Percentiles rank a stretch among this genome's conserved stretches.
phyloP scores from a whole-genome alignment of 805 yeast genomes.

The Saturnispora mendoncae region DNA sequence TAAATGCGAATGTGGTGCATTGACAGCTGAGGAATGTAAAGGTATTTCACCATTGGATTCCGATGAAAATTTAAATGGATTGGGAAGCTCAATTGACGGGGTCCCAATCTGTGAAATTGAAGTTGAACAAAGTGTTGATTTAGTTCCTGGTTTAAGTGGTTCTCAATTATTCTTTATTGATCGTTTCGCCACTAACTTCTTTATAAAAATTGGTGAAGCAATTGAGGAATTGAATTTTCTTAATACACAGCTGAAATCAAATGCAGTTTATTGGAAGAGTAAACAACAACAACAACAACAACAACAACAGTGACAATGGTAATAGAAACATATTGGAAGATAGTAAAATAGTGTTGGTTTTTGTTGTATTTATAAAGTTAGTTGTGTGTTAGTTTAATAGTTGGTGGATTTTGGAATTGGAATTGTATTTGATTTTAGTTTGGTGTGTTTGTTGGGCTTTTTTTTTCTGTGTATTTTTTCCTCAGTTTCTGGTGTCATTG shows the following conservation, averaged over 20 bases:
- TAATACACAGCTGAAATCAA: slow-evolving; percentile 41
- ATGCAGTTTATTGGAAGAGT: slow-evolving; percentile 47
- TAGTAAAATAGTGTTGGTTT: no score
- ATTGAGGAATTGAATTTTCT: slow-evolving; percentile 57
- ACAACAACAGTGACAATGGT: no score
- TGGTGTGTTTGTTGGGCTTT: no score
- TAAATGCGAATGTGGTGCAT: slow-evolving; percentile 34
- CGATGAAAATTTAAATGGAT: slow-evolving; percentile 7
- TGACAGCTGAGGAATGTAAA: slow-evolving; percentile 9
- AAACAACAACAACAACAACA: neutral
- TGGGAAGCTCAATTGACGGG: slow-evolving; percentile 4
- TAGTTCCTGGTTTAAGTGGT: slow-evolving; percentile 45
- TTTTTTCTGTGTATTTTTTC: no score
- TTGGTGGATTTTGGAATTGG: no score
- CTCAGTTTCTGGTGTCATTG: no score
- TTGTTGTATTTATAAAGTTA: no score
- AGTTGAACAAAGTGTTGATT: slow-evolving; percentile 35
- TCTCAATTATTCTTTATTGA: slow-evolving; percentile 80
- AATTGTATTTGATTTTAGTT: no score
- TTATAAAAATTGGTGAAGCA: slow-evolving; percentile 49
- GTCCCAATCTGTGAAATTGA: slow-evolving; percentile 21
- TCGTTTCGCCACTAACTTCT: slow-evolving; percentile 72
- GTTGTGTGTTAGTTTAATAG: no score
- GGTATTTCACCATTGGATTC: slow-evolving; percentile 1
- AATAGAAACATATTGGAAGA: no score